Evolutionary conservation across 2,329 filamentous ascomycete genomes (phyloP), one percentile per base, ranked within the genome.

Genomic region (Nothopassalora personata): DNA sequence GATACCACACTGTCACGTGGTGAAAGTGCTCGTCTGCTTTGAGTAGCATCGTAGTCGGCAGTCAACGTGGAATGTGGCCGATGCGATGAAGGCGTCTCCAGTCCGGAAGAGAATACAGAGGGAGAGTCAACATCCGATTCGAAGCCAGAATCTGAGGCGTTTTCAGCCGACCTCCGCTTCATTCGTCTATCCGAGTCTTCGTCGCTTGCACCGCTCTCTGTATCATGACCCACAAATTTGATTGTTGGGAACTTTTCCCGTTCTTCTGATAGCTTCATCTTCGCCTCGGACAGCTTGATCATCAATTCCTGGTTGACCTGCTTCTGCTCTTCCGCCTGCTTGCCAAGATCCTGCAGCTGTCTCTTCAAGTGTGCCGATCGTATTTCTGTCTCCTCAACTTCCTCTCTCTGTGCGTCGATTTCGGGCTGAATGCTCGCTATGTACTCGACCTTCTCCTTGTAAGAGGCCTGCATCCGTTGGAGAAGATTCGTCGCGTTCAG

Each of bases 301-400:
- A 76, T 76, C 65, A 84, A 72, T 36, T 78, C 77, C 60, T 77
- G 75, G 73, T 85, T 84, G 53, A 80, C 78, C 64, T 77, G 77
- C 59, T 84, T 81, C 67, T 85, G 83, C 65, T 84, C 80, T 15
- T 76, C 71, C 1, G 81, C 79, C 60, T 79, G 78, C 34, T 77
- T 77, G 5, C 82, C 81, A 77, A 86, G 82, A 39, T 81, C 81
- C 68, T 85, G 81, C 19, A 87, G 74, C 70, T 86, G 84, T 63
- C 80, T 76, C 71, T 85, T 86, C 55, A 86, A 72, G 64, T 85
- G 80, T 39, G 78, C 75, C 13, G 81, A 77, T 7, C 83, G 77
- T 43, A 81, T 84, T 34, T 83, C 78, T 13, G 82, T 79, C 65
- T 86, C 84, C 60, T 85, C 82, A 0, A 84, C 75, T 68, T 86